These are phyloP conservation scores for Trichoderma sp. DNA, from an alignment of 2,329 filamentous ascomycete genomes.

Conservation along the genomic window DNA sequence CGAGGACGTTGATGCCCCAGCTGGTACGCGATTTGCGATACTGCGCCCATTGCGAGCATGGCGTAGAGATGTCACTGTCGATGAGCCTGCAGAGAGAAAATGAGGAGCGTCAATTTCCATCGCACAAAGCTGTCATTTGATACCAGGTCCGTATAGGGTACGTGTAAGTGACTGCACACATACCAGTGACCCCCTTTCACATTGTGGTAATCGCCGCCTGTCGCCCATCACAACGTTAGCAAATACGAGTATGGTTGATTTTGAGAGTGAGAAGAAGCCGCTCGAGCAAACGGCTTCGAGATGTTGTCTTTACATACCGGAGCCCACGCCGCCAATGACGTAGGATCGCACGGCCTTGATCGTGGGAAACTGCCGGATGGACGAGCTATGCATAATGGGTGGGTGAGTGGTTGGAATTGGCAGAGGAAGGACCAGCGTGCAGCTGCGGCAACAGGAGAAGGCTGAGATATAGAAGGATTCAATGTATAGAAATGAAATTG, in stretches of 20 bases:
- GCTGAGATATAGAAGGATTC: conserved; percentile 7
- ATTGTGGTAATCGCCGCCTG: conserved; percentile 78
- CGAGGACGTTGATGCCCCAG: conserved; percentile 94
- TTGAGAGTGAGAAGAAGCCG: neutral
- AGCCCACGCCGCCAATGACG: conserved; percentile 38
- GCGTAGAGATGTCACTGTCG: conserved; percentile 88
- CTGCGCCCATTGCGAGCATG: conserved; percentile 69
- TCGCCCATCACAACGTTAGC: conserved; percentile 27
- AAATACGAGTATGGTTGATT: neutral
- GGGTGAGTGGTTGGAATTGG: neutral
- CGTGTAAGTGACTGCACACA: conserved; percentile 30
- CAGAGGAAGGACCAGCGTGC: neutral
- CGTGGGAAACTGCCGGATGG: conserved; percentile 64
- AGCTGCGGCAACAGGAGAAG: neutral
- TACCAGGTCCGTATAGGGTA: too few relatives aligned
- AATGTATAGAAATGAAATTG: neutral
- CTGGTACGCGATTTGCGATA: conserved; percentile 86
- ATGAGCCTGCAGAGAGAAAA: conserved; percentile 66
- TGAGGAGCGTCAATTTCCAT: neutral
- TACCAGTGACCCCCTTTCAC: conserved; percentile 74
- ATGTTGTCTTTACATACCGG: conserved; percentile 32
- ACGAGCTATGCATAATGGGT: conserved; percentile 46
- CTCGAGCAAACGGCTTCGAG: too few relatives aligned
- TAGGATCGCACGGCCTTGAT: conserved; percentile 72
- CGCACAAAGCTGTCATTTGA: neutral